Conservation (phyloP, 495 filamentous ascomycete genomes). For the Articulospora tetracladia region DNA sequence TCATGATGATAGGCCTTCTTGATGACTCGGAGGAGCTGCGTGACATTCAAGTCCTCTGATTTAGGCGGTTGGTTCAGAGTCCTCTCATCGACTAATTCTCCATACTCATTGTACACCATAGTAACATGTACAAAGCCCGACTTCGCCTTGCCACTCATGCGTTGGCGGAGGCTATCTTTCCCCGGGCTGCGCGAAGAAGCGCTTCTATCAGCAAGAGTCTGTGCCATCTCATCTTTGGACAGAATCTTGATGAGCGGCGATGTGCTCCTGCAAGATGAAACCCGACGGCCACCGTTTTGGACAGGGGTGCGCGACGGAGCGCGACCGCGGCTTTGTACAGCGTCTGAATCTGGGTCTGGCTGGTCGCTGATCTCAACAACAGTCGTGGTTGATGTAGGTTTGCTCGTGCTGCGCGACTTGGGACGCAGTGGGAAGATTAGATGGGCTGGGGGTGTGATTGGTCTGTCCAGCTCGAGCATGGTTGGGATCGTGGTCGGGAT, state of each 20-base stretch:
- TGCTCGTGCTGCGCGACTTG: too few relatives aligned
- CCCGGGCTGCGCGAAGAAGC: not conserved
- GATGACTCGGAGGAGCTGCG: constrained; percentile 15
- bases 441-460: not conserved
- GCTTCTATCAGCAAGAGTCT: not conserved
- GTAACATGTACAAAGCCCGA: not conserved
- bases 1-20: constrained; percentile 19
- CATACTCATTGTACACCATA: constrained; percentile 26
- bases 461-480: not conserved
- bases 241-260: constrained; percentile 5
- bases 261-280: constrained; percentile 1
- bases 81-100: constrained; percentile 17
- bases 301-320: not conserved
- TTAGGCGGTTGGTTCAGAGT: not conserved
- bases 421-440: too few relatives aligned
- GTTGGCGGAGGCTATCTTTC: not conserved
- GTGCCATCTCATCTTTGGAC: not conserved
- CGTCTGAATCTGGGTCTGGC: too few relatives aligned
- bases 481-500: not conserved
- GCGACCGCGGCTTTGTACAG: not conserved
- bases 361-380: too few relatives aligned
- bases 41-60: constrained; percentile 14
- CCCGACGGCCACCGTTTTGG: not conserved
- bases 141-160: not conserved
- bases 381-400: too few relatives aligned